These are phyloP conservation scores for Ceratocystis papillata DNA, from an alignment of 2,329 filamentous ascomycete species.

Conservation along the genomic window DNA sequence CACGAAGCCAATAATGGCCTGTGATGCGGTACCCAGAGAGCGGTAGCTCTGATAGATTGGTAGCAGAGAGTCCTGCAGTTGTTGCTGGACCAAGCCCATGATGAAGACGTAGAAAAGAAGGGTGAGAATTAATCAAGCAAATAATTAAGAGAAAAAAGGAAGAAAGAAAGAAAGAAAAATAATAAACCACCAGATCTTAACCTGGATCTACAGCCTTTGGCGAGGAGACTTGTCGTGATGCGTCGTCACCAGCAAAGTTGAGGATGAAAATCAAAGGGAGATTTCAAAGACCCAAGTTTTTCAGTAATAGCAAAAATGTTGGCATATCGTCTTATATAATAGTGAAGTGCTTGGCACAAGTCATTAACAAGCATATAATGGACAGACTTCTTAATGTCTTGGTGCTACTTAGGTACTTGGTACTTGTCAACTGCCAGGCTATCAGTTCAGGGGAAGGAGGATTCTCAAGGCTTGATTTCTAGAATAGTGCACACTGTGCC, in stretches of 20 bases:
- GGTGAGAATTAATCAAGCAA: background rate
- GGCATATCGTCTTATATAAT: conserved; percentile 10
- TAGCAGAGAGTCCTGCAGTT: conserved; percentile 32
- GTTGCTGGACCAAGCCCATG: conserved; percentile 49
- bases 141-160: conserved; percentile 24
- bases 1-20: conserved; percentile 38
- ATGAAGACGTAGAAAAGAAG: conserved; percentile 23
- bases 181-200: background rate
- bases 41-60: conserved; percentile 42
- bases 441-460: conserved; percentile 9
- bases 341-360: background rate
- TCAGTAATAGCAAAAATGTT: background rate
- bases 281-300: background rate
- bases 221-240: conserved; percentile 3
- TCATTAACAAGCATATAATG: too few relatives aligned
- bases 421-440: background rate
- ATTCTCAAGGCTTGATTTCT: background rate
- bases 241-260: conserved; percentile 11
- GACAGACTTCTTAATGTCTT: background rate
- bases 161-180: conserved; percentile 15
- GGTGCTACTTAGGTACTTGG: background rate
- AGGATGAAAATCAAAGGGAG: conserved; percentile 9
- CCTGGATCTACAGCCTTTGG: background rate
- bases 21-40: conserved; percentile 38
- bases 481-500: background rate